Evolutionary conservation across 768 basidiomycete genomes (phyloP).

Genomic region (Leccinum subtestaceum): DNA sequence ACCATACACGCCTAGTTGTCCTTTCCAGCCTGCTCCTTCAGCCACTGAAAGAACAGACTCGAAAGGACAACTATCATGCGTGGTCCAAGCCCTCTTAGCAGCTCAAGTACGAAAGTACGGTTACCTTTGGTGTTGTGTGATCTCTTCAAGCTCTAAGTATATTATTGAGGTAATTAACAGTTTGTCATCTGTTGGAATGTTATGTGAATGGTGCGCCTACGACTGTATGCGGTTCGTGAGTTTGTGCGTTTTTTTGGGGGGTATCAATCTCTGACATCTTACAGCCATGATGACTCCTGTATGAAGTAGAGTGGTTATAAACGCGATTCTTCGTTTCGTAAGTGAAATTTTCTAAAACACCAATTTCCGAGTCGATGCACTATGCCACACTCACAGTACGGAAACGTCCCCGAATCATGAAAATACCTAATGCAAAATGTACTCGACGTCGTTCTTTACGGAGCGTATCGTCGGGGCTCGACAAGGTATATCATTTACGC

Average conservation of each 20-base stretch:
- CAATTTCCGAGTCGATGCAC: background rate
- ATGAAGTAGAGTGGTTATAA: background rate
- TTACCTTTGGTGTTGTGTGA: background rate
- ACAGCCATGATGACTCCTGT: background rate
- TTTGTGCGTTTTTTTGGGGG: background rate
- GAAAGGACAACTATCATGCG: background rate
- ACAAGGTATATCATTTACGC: too few species aligned
- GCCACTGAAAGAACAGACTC: background rate
- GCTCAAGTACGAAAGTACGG: background rate
- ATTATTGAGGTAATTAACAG: too few species aligned
- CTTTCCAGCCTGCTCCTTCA: background rate
- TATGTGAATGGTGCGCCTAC: background rate
- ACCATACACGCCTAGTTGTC: background rate
- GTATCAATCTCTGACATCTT: background rate
- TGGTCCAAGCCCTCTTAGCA: background rate
- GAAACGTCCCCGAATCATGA: background rate
- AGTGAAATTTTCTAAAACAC: background rate
- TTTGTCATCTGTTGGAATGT: background rate
- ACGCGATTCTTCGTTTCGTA: background rate
- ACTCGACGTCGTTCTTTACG: too few species aligned
- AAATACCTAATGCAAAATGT: background rate
- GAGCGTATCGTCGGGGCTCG: too few species aligned
- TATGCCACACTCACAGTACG: background rate
- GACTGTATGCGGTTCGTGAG: background rate
- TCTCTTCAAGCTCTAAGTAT: background rate